Evolutionary conservation across 495 filamentous ascomycete genomes (phyloP), one percentile per base, ranked within the genome.

Genomic region (Xylaria venustula): DNA sequence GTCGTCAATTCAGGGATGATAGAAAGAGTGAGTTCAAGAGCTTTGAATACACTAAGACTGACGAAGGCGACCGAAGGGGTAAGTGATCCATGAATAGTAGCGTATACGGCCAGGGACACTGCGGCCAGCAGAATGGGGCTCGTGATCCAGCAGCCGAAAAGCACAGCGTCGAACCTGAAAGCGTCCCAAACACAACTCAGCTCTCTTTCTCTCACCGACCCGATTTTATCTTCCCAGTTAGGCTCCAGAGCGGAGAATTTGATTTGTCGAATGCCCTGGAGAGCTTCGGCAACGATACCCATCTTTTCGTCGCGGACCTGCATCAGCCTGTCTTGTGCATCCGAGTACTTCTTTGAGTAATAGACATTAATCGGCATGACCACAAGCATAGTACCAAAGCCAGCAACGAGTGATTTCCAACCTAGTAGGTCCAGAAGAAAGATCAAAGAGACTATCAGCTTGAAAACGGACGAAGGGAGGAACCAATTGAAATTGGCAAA

Each of bases 201-300:
- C 65, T 96, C 91, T 25, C 79, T 79, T 12, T 83, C 81, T 65
- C 91, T 81, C 23, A 85, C 82, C 7, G 77, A 77, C n/a, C 75
- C 69, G 54, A 96, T 91, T 55, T 85, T 87, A n/a, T 80, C 73
- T 71, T 93, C 83, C 91, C 91, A 96, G 61, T 89, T 84, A 15
- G 77, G 71, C 67, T 96, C 91, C n/a, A 91, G 71, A 9, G 90
- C 91, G 0, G 89, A 90, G 64, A 96, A 93, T 64, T 96, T 96
- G 70, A 96, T 90, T 68, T 95, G 91, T 6, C 91, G 83, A 55
- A 96, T 93, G 36, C 88, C 91, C 62, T 90, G 86, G 0, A 96
- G 74, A 1, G 89, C 90, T 70, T 96, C 91, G 0, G 89, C 90
- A 12, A 96, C 81, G 1, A 92, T 80, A 0, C 81, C 86, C 79